Percentiles rank a stretch among this genome's conserved stretches.
Evolutionary conservation across 1,284 basidiomycete species (phyloP).

Genomic region (Apiotrichum veenhuisii): DNA sequence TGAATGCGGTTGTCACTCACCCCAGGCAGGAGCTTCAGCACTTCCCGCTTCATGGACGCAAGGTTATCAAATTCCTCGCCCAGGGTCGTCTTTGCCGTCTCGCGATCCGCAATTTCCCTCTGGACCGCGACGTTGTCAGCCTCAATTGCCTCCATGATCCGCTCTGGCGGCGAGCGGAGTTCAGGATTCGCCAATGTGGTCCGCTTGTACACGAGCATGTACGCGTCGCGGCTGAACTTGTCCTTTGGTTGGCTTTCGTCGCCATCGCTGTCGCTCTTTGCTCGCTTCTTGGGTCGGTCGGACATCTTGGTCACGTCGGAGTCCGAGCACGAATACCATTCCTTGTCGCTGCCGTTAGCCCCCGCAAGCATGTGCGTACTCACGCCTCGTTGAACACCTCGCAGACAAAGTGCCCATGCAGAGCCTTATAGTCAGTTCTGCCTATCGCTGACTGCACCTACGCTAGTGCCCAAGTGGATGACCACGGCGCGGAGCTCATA

Average conservation of each 20-base stretch:
- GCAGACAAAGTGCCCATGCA: constrained; percentile 88
- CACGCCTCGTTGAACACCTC: constrained; percentile 75
- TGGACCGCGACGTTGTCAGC: constrained; percentile 53
- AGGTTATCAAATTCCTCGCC: constrained; percentile 14
- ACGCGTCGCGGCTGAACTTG: constrained; percentile 70
- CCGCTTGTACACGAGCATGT: constrained; percentile 83
- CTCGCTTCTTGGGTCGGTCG: constrained; percentile 22
- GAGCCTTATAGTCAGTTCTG: constrained; percentile 58
- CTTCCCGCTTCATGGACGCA: constrained; percentile 21
- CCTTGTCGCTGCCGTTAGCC: constrained; percentile 54
- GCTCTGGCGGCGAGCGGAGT: constrained; percentile 52
- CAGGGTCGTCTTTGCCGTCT: background rate
- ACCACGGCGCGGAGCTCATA: constrained; percentile 80
- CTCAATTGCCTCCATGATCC: constrained; percentile 57
- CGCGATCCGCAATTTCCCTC: constrained; percentile 21
- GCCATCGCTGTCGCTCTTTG: constrained; percentile 14
- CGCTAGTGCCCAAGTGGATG: constrained; percentile 67
- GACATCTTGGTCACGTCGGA: constrained; percentile 51
- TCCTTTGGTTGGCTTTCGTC: constrained; percentile 21
- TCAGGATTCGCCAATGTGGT: constrained; percentile 25
- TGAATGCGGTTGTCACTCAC: constrained; percentile 12
- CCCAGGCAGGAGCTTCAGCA: constrained; percentile 25
- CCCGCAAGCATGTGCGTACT: constrained; percentile 28
- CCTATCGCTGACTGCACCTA: constrained; percentile 20
- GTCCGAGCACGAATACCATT: constrained; percentile 90